Conservation (phyloP, 441 rosid genomes). For the Breynia disticha region DNA sequence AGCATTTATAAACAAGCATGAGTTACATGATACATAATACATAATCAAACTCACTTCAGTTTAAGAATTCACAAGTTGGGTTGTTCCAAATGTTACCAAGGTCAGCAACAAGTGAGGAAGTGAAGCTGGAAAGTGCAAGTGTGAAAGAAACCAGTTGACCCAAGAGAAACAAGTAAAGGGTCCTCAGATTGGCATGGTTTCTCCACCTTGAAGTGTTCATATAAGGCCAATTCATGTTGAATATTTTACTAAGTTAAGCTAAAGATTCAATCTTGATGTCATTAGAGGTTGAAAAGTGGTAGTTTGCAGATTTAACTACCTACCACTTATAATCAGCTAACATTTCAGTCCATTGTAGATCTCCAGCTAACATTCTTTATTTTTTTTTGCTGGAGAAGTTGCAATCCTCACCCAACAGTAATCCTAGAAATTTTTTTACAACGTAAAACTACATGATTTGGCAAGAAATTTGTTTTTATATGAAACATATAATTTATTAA, state of each 20-base stretch:
- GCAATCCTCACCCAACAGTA: not conserved
- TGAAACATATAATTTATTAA: too few species aligned
- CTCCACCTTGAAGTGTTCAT: slow-evolving; percentile 19
- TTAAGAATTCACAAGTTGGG: not conserved
- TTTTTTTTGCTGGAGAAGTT: not conserved
- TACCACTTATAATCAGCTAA: too few species aligned
- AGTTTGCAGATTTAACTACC: too few species aligned
- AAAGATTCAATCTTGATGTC: too few species aligned
- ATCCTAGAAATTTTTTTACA: not conserved
- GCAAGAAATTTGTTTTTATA: too few species aligned
- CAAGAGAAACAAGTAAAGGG: slow-evolving; percentile 30
- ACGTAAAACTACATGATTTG: too few species aligned
- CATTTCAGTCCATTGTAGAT: not conserved
- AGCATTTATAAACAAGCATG: not conserved
- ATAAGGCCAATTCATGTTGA: slow-evolving; percentile 12
- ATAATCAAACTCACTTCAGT: not conserved
- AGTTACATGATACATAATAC: not conserved
- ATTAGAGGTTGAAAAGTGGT: too few species aligned
- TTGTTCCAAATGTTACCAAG: slow-evolving; percentile 27
- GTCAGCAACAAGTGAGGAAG: slow-evolving; percentile 40
- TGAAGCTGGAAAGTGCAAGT: slow-evolving; percentile 37
- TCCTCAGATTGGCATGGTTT: slow-evolving; percentile 16
- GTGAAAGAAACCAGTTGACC: slow-evolving; percentile 46
- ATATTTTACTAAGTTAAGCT: not conserved
- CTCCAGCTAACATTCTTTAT: not conserved